Percentiles rank a stretch among this genome's conserved stretches.
Evolutionary conservation across 208 protist genomes (phyloP).

Genomic region (Crithidia fasciculata): DNA sequence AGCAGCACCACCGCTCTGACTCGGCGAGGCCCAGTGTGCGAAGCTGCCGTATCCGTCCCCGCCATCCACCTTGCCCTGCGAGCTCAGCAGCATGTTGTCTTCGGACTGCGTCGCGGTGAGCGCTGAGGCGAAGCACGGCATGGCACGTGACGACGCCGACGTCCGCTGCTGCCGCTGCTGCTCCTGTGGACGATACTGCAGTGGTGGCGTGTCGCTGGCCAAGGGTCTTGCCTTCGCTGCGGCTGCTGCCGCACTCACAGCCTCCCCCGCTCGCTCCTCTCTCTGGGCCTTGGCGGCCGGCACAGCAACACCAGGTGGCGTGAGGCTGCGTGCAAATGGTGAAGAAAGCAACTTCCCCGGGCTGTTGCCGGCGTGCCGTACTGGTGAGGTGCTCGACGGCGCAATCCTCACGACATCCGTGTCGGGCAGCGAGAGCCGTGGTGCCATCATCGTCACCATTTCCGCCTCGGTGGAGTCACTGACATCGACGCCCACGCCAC

Average conservation of each 20-base stretch:
- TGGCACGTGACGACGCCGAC: slow-evolving; percentile 8
- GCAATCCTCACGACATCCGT: slow-evolving; percentile 1
- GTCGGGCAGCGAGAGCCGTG: slow-evolving; percentile 4
- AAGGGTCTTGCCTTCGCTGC: not conserved
- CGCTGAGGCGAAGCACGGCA: not conserved
- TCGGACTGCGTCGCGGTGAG: not conserved
- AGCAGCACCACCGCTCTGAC: not conserved
- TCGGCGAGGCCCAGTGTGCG: not conserved
- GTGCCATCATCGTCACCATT: slow-evolving; percentile 7
- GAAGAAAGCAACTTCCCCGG: not conserved
- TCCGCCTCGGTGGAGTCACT: not conserved
- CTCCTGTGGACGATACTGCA: not conserved
- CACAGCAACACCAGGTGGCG: not conserved
- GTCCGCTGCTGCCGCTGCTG: not conserved
- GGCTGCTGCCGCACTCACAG: not conserved
- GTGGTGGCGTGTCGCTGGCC: not conserved
- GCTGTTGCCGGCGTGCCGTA: not conserved
- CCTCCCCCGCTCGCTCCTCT: not conserved
- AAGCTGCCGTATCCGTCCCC: not conserved
- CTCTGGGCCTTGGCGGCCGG: not conserved
- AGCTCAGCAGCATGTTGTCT: slow-evolving; percentile 4
- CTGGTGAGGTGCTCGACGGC: not conserved
- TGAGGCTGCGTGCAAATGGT: slow-evolving; percentile 7
- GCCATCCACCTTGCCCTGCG: not conserved
- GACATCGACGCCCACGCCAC: not conserved